phyloP scores from a whole-genome alignment of 106 monocot genomes.

The Hemerocallis citrina region DNA sequence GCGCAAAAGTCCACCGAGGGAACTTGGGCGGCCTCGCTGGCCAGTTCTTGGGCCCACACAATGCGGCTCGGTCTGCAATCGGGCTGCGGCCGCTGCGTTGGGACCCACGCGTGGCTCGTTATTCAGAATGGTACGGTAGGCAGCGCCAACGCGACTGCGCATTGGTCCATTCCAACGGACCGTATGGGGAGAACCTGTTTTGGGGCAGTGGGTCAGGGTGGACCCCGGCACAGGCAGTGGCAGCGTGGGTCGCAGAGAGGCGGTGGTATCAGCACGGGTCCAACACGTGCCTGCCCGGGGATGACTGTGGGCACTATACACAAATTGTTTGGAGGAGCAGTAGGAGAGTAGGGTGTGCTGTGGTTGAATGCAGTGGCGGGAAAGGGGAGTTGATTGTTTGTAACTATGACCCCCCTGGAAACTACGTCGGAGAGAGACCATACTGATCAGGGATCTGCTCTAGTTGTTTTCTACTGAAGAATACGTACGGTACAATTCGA shows the following conservation, averaged over 20 bases:
- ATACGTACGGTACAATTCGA: too few species aligned
- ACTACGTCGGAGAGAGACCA: constrained; percentile 50
- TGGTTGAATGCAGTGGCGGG: constrained; percentile 21
- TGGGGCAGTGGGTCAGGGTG: constrained; percentile 62
- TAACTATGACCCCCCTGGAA: constrained; percentile 61
- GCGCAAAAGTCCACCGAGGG: background rate
- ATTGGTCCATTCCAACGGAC: constrained; percentile 46
- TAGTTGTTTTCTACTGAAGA: too few species aligned
- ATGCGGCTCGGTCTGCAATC: constrained; percentile 26
- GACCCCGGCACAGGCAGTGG: constrained; percentile 40
- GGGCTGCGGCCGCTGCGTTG: constrained; percentile 30
- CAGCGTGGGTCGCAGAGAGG: constrained; percentile 33
- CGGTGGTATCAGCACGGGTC: constrained; percentile 20
- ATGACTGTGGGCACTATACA: constrained; percentile 57
- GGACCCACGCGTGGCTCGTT: constrained; percentile 37
- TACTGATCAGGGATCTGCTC: too few species aligned
- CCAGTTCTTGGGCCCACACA: constrained; percentile 40
- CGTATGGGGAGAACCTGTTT: constrained; percentile 71
- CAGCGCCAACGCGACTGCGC: constrained; percentile 37
- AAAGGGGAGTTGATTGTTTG: constrained; percentile 38
- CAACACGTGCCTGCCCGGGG: constrained; percentile 28
- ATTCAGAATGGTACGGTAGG: constrained; percentile 36
- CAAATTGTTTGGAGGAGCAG: constrained; percentile 52
- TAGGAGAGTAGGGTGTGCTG: constrained; percentile 34
- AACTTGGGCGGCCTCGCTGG: background rate